Conservation (phyloP, 441 rosid species). For the Pelargonium exstipulatum region DNA sequence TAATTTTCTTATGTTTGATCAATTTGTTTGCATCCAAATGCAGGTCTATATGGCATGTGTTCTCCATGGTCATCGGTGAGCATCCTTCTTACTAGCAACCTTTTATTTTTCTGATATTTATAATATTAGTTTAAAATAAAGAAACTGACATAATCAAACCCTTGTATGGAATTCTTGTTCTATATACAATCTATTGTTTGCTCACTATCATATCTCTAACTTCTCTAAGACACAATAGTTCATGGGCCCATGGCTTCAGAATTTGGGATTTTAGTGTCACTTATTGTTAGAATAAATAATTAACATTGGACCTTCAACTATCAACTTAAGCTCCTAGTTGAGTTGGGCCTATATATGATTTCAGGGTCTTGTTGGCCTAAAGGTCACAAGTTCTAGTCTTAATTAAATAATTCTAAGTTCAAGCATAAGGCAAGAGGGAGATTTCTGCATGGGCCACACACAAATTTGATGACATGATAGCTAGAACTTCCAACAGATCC, state of each 20-base stretch:
- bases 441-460: no score
- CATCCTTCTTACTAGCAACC: slow-evolving; percentile 12
- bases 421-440: no score
- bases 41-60: slow-evolving; percentile 95
- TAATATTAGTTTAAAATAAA: background rate
- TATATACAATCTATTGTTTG: background rate
- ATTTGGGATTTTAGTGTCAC: background rate
- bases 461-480: background rate
- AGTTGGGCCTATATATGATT: no score
- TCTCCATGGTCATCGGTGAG: slow-evolving; percentile 69
- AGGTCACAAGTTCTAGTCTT: no score
- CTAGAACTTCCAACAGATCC: background rate
- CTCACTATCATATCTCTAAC: background rate
- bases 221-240: background rate
- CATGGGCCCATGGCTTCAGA: background rate
- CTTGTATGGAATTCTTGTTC: background rate
- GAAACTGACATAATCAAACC: background rate
- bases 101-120: background rate
- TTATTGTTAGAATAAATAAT: no score
- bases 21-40: slow-evolving; percentile 24
- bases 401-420: no score
- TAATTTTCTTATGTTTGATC: background rate
- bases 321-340: no score
- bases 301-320: no score
- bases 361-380: no score